Conservation (phyloP, 1,284 basidiomycete genomes). For the Moesziomyces sp. region DNA sequence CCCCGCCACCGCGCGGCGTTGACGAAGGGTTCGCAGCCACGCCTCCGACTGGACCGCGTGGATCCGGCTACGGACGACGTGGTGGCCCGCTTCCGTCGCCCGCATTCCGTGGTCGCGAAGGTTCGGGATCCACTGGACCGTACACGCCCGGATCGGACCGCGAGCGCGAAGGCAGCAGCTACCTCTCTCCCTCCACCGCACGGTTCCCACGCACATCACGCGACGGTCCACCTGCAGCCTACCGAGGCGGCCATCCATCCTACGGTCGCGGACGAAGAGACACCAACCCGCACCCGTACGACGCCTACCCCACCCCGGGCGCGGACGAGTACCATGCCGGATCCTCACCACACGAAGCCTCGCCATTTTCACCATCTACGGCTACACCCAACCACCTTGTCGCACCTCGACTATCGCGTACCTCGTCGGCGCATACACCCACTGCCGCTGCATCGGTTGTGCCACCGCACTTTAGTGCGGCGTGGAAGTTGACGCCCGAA, state of each 20-base stretch:
- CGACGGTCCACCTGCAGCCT: conserved; percentile 12
- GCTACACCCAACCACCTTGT: conserved; percentile 6
- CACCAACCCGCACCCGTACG: conserved; percentile 33
- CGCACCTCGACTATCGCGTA: conserved; percentile 29
- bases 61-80: conserved; percentile 5
- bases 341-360: conserved; percentile 30
- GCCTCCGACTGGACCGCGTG: conserved; percentile 35
- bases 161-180: conserved; percentile 23
- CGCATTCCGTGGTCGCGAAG: conserved; percentile 19
- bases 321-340: conserved; percentile 12
- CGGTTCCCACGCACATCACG: conserved; percentile 14
- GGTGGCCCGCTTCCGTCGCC: conserved; percentile 13
- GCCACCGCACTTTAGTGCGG: conserved; percentile 15
- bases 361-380: conserved; percentile 31
- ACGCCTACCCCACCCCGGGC: conserved; percentile 5
- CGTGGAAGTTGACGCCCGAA: conserved; percentile 22
- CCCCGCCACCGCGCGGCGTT: conserved; percentile 12
- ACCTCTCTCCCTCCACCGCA: conserved; percentile 14
- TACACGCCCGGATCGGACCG: conserved; percentile 32
- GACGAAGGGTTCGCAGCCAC: conserved; percentile 24
- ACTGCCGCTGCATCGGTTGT: not conserved
- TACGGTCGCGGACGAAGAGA: conserved; percentile 26
- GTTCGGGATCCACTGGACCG: conserved; percentile 6
- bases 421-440: conserved; percentile 33
- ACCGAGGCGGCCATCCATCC: conserved; percentile 28